Conservation (phyloP, 805 yeast genomes). For the Metschnikowia shivogae region DNA sequence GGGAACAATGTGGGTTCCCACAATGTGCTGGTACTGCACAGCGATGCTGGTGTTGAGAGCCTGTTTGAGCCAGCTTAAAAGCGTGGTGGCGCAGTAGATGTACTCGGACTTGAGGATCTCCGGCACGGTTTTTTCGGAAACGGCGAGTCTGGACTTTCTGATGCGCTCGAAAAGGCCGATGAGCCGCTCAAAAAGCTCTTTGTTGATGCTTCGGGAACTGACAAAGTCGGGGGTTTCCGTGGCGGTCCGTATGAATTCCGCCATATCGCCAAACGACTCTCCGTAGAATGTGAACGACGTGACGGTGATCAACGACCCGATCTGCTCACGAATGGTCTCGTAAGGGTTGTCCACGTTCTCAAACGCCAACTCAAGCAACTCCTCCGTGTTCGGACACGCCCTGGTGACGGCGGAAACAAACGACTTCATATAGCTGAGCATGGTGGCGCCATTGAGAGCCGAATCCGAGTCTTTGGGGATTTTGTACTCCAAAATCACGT, state of each 20-base stretch:
- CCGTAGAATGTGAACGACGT: slow-evolving; percentile 40
- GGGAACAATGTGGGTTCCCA: slow-evolving; percentile 55
- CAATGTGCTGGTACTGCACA: slow-evolving; percentile 47
- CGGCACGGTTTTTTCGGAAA: slow-evolving; percentile 43
- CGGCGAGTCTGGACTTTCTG: slow-evolving; percentile 38
- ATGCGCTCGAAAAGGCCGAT: slow-evolving; percentile 40
- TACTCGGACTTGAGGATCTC: slow-evolving; percentile 57
- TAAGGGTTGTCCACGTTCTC: slow-evolving; percentile 59
- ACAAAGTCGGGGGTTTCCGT: slow-evolving; percentile 6
- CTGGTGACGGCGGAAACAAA: slow-evolving; percentile 49
- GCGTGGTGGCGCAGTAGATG: slow-evolving; percentile 60
- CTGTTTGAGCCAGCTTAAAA: slow-evolving; percentile 55
- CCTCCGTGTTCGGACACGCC: slow-evolving; percentile 50
- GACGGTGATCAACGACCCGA: slow-evolving; percentile 57
- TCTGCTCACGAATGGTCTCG: slow-evolving; percentile 63
- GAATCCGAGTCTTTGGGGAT: slow-evolving; percentile 51
- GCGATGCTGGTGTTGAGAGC: slow-evolving; percentile 53
- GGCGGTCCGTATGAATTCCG: slow-evolving; percentile 38
- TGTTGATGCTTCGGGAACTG: slow-evolving; percentile 14
- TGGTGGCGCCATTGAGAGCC: slow-evolving; percentile 61
- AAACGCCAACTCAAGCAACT: slow-evolving; percentile 41
- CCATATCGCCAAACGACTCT: slow-evolving; percentile 38
- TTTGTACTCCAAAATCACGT: slow-evolving; percentile 43
- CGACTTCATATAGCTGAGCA: slow-evolving; percentile 52
- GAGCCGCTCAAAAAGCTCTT: slow-evolving; percentile 31